Evolutionary conservation across 179 eudicot genomes (phyloP).

Genomic region (Drosera spatulata): DNA sequence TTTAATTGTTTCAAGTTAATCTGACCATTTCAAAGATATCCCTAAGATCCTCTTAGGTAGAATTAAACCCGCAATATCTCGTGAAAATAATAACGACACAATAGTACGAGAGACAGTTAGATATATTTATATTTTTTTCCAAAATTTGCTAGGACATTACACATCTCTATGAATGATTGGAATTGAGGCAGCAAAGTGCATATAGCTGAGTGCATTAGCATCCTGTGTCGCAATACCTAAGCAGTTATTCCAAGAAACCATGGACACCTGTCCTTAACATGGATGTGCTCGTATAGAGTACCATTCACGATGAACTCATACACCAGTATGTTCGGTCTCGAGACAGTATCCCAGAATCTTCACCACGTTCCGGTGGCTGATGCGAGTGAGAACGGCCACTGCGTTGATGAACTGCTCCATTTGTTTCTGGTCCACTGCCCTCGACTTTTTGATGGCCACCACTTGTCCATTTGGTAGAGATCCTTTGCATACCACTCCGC

Average conservation of each 20-base stretch:
- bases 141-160: constrained; percentile 72
- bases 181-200: constrained; percentile 75
- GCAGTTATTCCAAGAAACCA: constrained; percentile 57
- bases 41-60: too few relatives aligned
- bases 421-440: constrained; percentile 50
- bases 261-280: constrained; percentile 31
- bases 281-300: constrained; percentile 57
- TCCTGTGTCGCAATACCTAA: constrained; percentile 75
- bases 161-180: constrained; percentile 86
- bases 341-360: constrained; percentile 82
- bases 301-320: constrained; percentile 85
- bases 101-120: too few relatives aligned
- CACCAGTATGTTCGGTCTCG: constrained; percentile 62
- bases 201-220: constrained; percentile 77
- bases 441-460: constrained; percentile 67
- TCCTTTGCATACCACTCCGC: constrained; percentile 65
- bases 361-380: constrained; percentile 84
- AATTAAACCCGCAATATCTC: too few relatives aligned
- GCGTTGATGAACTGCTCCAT: constrained; percentile 70
- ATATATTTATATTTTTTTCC: too few relatives aligned
- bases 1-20: too few relatives aligned
- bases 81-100: too few relatives aligned
- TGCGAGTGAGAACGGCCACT: constrained; percentile 74
- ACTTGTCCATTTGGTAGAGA: constrained; percentile 54
- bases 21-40: too few relatives aligned